Conservation (phyloP, 176 grass and related monocot genomes). For the Ensete glaucum region DNA sequence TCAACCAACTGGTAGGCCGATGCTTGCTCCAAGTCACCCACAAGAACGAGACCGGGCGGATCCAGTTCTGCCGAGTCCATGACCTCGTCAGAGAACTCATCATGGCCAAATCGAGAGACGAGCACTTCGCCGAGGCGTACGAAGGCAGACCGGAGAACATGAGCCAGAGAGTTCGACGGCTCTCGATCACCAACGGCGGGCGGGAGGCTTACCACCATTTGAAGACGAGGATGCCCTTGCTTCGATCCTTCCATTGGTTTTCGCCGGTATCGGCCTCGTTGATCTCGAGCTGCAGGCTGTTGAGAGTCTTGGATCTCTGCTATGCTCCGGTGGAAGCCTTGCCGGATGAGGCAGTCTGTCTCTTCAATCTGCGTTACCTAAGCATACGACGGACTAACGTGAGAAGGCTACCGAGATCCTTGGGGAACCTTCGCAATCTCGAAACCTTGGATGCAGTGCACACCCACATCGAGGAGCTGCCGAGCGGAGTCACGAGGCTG, state of each 20-base stretch:
- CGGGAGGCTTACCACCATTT: background rate
- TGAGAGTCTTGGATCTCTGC: slow-evolving; percentile 36
- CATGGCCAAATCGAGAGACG: slow-evolving; percentile 23
- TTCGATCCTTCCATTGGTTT: slow-evolving; percentile 5
- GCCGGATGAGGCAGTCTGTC: slow-evolving; percentile 12
- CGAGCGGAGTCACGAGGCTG: slow-evolving; percentile 28
- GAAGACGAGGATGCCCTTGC: background rate
- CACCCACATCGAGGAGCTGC: slow-evolving; percentile 28
- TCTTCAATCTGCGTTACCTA: slow-evolving; percentile 36
- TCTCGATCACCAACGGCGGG: slow-evolving; percentile 19
- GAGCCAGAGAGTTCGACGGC: slow-evolving; percentile 14
- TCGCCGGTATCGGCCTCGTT: background rate
- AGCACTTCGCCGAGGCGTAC: slow-evolving; percentile 22
- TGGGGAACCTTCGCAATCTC: slow-evolving; percentile 28
- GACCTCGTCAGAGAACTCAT: slow-evolving; percentile 38
- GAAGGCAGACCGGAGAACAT: background rate
- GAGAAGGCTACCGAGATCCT: slow-evolving; percentile 21
- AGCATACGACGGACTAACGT: slow-evolving; percentile 29
- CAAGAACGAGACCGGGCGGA: slow-evolving; percentile 27
- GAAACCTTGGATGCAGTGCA: slow-evolving; percentile 41
- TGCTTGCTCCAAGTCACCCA: slow-evolving; percentile 35
- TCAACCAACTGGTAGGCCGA: slow-evolving; percentile 31
- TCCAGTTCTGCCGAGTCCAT: slow-evolving; percentile 35
- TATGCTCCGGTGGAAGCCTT: slow-evolving; percentile 11
- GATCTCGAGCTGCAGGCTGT: slow-evolving; percentile 2